Conservation (phyloP, 352 stramenopile genomes). For the Pythium phragmitis region DNA sequence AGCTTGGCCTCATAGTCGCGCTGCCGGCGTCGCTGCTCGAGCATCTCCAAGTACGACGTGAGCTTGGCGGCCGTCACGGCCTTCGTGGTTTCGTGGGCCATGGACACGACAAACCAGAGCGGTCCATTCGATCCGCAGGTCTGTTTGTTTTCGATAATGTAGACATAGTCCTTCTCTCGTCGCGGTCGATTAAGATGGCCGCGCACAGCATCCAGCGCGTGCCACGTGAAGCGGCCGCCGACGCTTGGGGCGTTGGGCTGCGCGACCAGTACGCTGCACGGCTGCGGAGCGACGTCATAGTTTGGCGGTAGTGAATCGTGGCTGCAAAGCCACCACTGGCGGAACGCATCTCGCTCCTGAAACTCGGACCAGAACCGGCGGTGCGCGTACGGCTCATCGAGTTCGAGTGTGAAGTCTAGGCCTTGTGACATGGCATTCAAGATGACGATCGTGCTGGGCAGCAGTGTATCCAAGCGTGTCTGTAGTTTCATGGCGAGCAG, state of each 20-base stretch:
- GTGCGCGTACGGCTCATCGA: slow-evolving; percentile 43
- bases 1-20: slow-evolving; percentile 57
- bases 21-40: slow-evolving; percentile 41
- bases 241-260: slow-evolving; percentile 57
- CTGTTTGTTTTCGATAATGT: slow-evolving; percentile 48
- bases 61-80: slow-evolving; percentile 47
- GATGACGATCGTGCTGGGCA: slow-evolving; percentile 52
- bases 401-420: slow-evolving; percentile 38
- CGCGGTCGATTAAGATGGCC: slow-evolving; percentile 41
- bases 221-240: slow-evolving; percentile 67
- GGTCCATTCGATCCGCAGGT: slow-evolving; percentile 41
- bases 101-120: slow-evolving; percentile 45
- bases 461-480: slow-evolving; percentile 46
- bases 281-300: slow-evolving; percentile 48
- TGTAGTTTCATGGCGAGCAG: slow-evolving; percentile 37
- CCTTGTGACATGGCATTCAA: slow-evolving; percentile 39
- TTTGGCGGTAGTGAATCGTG: slow-evolving; percentile 31
- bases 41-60: slow-evolving; percentile 40
- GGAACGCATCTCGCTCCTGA: slow-evolving; percentile 44
- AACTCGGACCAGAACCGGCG: slow-evolving; percentile 49
- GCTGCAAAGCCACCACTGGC: slow-evolving; percentile 39
- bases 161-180: slow-evolving; percentile 52
- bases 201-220: slow-evolving; percentile 38
- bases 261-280: slow-evolving; percentile 48
- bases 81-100: slow-evolving; percentile 56